Conservation (phyloP, 805 yeast genomes). For the Candida vartiovaarae region DNA sequence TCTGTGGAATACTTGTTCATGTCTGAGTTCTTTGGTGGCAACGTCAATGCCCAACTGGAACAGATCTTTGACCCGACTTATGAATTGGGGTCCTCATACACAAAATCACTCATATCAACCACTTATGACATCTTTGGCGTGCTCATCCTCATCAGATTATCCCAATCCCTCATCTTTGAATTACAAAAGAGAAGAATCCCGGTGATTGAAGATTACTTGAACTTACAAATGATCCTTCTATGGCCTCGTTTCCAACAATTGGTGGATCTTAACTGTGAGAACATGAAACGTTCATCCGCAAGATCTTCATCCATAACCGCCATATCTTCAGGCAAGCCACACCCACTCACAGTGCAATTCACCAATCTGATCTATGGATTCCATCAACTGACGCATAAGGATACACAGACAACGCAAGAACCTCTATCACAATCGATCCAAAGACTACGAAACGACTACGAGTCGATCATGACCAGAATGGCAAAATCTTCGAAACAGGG, state of each 20-base stretch:
- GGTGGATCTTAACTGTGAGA: conserved; percentile 71
- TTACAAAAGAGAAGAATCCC: conserved; percentile 67
- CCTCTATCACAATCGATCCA: conserved; percentile 66
- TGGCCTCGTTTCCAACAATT: conserved; percentile 86
- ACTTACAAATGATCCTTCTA: conserved; percentile 53
- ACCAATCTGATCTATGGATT: conserved; percentile 67
- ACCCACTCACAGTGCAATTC: conserved; percentile 71
- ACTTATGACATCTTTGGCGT: conserved; percentile 75
- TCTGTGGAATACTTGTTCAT: conserved; percentile 71
- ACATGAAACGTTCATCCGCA: conserved; percentile 42
- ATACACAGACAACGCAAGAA: conserved; percentile 37
- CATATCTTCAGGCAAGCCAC: conserved; percentile 37
- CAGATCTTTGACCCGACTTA: conserved; percentile 50
- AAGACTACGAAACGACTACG: conserved; percentile 74
- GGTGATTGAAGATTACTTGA: conserved; percentile 61
- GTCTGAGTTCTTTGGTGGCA: conserved; percentile 56
- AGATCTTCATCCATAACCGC: conserved; percentile 25
- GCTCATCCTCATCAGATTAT: conserved; percentile 63
- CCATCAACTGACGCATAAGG: conserved; percentile 42
- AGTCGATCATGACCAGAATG: conserved; percentile 65
- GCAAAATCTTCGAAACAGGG: conserved; percentile 45
- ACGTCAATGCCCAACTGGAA: conserved; percentile 39
- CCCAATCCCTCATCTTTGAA: conserved; percentile 57
- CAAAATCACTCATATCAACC: conserved; percentile 30
- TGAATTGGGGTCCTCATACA: conserved; percentile 40